Evolutionary conservation across 1,139 yeast species (phyloP).

Genomic region (Nakaseomyces kungkrabaensis): DNA sequence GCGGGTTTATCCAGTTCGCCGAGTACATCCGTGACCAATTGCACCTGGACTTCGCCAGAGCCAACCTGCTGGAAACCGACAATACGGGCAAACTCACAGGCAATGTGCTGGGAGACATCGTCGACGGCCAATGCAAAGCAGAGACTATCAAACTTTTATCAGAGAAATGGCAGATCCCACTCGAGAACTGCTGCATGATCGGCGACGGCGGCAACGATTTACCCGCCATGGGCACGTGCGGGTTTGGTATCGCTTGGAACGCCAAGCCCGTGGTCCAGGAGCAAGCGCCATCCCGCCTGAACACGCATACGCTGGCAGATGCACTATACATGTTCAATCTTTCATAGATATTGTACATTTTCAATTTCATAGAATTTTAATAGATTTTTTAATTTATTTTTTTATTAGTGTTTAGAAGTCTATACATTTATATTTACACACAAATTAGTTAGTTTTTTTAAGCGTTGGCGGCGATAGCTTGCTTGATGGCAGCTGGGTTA

Average conservation of each 20-base stretch:
- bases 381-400: background rate
- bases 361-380: conserved; percentile 28
- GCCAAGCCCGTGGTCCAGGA: conserved; percentile 88
- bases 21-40: conserved; percentile 56
- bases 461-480: conserved; percentile 49
- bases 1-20: conserved; percentile 91
- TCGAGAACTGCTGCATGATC: conserved; percentile 62
- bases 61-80: conserved; percentile 60
- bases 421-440: no score
- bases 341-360: no score
- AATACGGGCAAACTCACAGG: conserved; percentile 43
- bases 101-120: conserved; percentile 59
- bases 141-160: conserved; percentile 62
- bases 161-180: conserved; percentile 45
- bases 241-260: conserved; percentile 94
- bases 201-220: conserved; percentile 98
- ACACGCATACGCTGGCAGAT: conserved; percentile 59
- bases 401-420: background rate
- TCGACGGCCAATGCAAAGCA: conserved; percentile 81
- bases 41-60: conserved; percentile 78
- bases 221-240: conserved; percentile 85
- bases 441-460: conserved; percentile 23
- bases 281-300: conserved; percentile 73
- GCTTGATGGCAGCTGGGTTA: conserved; percentile 72
- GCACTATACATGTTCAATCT: conserved; percentile 76